phyloP scores from a whole-genome alignment of 495 filamentous ascomycete genomes.

The Hypoxylon rickii region DNA sequence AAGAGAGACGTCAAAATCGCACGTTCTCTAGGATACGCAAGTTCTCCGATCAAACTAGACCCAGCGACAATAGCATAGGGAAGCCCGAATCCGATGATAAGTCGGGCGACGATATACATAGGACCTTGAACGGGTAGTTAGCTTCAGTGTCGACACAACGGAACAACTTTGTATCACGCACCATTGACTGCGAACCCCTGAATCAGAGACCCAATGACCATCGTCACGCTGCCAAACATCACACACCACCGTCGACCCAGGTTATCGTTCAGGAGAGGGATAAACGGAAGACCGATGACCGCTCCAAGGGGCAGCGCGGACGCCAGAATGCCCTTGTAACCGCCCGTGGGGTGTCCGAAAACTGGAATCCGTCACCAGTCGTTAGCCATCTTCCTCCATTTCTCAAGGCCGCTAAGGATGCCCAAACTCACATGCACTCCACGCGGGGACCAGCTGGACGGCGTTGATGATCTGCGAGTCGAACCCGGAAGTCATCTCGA shows the following conservation, averaged over 20 bases:
- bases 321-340: conserved; percentile 52
- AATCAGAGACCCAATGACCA: conserved; percentile 61
- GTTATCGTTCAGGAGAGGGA: conserved; percentile 60
- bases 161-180: conserved; percentile 20
- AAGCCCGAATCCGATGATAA: conserved; percentile 68
- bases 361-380: conserved; percentile 30
- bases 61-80: conserved; percentile 68
- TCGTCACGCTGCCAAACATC: conserved; percentile 60
- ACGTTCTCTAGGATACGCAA: conserved; percentile 69
- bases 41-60: conserved; percentile 66
- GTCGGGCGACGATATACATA: conserved; percentile 69
- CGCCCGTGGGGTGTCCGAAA: conserved; percentile 49
- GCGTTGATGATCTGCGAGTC: conserved; percentile 74
- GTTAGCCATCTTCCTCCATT: not conserved
- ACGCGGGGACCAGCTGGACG: conserved; percentile 63
- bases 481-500: conserved; percentile 74
- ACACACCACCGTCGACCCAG: conserved; percentile 62
- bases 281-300: conserved; percentile 60
- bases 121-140: conserved; percentile 17
- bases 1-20: conserved; percentile 68
- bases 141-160: not conserved
- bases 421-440: conserved; percentile 59
- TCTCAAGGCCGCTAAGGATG: conserved; percentile 11
- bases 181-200: conserved; percentile 57
- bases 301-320: conserved; percentile 51